These are phyloP conservation scores for Borealophlyctis nickersoniae DNA, from an alignment of 192 early-diverging fungal genomes.

Conservation along the genomic window DNA sequence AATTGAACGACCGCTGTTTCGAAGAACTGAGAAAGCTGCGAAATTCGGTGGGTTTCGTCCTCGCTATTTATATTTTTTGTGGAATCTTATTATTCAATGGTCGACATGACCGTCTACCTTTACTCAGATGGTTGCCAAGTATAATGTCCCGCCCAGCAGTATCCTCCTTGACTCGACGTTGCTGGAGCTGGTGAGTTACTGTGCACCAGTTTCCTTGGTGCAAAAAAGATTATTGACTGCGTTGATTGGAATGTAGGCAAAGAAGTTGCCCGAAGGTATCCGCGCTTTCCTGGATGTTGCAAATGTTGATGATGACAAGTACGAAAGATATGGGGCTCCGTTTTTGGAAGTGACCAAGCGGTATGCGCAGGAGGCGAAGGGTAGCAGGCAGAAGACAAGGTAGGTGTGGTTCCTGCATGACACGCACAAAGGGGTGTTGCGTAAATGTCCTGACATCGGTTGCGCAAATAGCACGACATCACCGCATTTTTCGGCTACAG, in stretches of 20 bases:
- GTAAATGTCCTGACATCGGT: too few species aligned
- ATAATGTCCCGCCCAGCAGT: too few species aligned
- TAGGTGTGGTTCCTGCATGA: too few species aligned
- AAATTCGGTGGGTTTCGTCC: neutral
- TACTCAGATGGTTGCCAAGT: too few species aligned
- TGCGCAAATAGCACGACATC: too few species aligned
- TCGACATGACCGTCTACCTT: too few species aligned
- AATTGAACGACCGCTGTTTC: neutral
- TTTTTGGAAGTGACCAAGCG: slow-evolving; percentile 9
- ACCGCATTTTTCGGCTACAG: too few species aligned
- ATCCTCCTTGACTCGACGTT: neutral
- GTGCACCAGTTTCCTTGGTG: too few species aligned
- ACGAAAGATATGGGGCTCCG: neutral
- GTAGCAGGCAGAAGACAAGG: too few species aligned
- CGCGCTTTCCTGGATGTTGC: neutral
- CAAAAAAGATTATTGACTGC: too few species aligned
- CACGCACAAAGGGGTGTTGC: too few species aligned
- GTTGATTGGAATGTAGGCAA: neutral
- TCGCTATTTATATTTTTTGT: neutral
- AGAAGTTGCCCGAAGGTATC: neutral
- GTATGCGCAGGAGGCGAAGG: slow-evolving; percentile 2
- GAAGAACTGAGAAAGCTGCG: slow-evolving; percentile 7
- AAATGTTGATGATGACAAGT: neutral
- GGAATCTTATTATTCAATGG: too few species aligned
- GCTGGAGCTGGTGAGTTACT: neutral